Conservation (phyloP, 495 filamentous ascomycete species). For the Neurospora cerealis region DNA sequence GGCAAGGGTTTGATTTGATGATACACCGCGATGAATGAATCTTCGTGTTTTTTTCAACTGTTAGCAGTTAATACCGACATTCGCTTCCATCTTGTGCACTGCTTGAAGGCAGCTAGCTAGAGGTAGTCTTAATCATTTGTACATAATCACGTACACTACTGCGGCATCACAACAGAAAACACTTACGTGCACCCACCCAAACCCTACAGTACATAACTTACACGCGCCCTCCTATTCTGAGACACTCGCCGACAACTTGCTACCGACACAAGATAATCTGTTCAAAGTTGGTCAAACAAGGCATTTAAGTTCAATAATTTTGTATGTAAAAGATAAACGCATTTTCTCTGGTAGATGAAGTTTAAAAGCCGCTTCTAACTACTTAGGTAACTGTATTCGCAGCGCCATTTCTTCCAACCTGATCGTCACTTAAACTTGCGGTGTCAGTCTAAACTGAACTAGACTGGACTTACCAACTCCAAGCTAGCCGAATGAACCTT, state of each 20-base stretch:
- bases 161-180: background rate
- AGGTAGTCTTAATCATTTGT: background rate
- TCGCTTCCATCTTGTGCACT: background rate
- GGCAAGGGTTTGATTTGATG: background rate
- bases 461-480: no score
- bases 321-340: no score
- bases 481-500: no score
- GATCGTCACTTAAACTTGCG: no score
- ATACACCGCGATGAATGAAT: background rate
- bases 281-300: no score
- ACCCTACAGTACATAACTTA: background rate
- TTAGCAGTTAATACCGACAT: background rate
- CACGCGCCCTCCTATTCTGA: background rate
- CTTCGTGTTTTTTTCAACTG: background rate
- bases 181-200: background rate
- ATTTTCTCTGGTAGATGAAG: no score
- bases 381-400: no score
- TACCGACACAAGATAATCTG: background rate
- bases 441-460: no score
- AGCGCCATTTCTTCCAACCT: no score
- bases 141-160: background rate
- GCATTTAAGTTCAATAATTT: no score
- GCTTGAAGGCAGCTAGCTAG: background rate
- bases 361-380: no score
- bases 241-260: background rate